These are phyloP conservation scores for Mycena chlorophos DNA, from an alignment of 768 basidiomycete genomes.

Conservation along the genomic window DNA sequence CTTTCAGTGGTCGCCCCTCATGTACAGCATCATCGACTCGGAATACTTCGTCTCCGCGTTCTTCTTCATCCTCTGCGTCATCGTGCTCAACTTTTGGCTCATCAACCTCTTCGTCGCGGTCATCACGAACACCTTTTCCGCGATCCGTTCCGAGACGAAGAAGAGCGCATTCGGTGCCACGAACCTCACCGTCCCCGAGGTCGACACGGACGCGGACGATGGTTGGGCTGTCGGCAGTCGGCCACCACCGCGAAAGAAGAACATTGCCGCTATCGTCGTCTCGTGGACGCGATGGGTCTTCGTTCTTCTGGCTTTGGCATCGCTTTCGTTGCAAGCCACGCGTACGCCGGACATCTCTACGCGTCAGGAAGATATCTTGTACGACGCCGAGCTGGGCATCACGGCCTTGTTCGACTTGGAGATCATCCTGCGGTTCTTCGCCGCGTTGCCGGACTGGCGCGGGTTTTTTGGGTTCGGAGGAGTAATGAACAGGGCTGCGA, in stretches of 20 bases:
- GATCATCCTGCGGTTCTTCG: constrained; percentile 72
- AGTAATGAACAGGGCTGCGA: too few relatives aligned
- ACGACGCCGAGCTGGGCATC: constrained; percentile 70
- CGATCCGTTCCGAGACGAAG: constrained; percentile 81
- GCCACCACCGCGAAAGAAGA: constrained; percentile 43
- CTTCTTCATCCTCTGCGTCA: constrained; percentile 81
- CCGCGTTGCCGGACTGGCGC: constrained; percentile 80
- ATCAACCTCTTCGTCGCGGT: constrained; percentile 94
- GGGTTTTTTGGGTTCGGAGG: constrained; percentile 60
- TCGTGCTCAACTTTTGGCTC: constrained; percentile 92
- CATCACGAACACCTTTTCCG: constrained; percentile 91
- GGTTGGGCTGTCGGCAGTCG: constrained; percentile 53
- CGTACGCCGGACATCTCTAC: constrained; percentile 51
- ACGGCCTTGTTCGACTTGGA: constrained; percentile 88
- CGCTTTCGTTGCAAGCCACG: constrained; percentile 73
- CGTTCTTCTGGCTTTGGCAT: constrained; percentile 72
- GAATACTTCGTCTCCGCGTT: constrained; percentile 87
- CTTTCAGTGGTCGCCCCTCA: constrained; percentile 69
- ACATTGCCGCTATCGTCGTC: constrained; percentile 55
- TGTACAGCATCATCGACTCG: constrained; percentile 88
- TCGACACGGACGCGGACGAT: constrained; percentile 47
- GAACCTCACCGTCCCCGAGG: constrained; percentile 1
- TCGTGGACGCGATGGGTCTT: constrained; percentile 67
- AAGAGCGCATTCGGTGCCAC: constrained; percentile 88
- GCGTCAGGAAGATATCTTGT: constrained; percentile 50